A percentile compares a stretch with the other conserved stretches of the same genome.
Evolutionary conservation across 495 filamentous ascomycete genomes (phyloP).

Genomic region (Chaetomium fimeti): DNA sequence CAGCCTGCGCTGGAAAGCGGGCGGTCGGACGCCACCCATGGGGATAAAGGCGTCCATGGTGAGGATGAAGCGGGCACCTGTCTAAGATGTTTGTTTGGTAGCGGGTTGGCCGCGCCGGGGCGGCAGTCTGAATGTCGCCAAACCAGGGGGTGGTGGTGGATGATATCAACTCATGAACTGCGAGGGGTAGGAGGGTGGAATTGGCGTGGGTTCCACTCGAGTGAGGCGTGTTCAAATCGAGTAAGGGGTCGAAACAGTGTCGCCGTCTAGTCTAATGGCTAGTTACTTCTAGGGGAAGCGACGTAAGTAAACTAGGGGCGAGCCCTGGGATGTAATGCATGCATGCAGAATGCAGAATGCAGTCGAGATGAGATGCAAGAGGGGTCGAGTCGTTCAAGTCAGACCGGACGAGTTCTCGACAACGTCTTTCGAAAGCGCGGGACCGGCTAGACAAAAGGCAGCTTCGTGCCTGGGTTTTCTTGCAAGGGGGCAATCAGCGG

Average conservation of each 20-base stretch:
- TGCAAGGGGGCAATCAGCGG: background rate
- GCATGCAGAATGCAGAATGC: too few species aligned
- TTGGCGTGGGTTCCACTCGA: background rate
- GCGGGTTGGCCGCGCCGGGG: background rate
- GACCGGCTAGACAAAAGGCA: background rate
- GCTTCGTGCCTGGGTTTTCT: background rate
- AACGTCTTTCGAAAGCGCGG: background rate
- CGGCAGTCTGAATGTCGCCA: background rate
- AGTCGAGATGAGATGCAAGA: background rate
- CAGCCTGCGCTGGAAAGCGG: constrained; percentile 64
- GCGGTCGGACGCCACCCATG: constrained; percentile 45
- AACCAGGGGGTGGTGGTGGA: background rate
- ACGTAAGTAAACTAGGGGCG: too few species aligned
- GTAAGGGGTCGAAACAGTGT: too few species aligned
- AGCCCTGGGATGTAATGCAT: too few species aligned
- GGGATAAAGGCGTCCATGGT: constrained; percentile 52
- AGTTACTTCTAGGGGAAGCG: too few species aligned
- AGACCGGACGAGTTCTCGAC: too few species aligned
- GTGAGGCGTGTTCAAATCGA: background rate
- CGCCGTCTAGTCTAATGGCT: too few species aligned
- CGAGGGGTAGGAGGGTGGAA: too few species aligned
- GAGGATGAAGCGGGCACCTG: background rate
- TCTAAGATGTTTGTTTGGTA: background rate
- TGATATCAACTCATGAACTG: background rate
- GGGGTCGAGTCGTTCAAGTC: constrained; percentile 3